phyloP scores from a whole-genome alignment of 1,139 yeast species.

The Kluyveromyces sp. region DNA sequence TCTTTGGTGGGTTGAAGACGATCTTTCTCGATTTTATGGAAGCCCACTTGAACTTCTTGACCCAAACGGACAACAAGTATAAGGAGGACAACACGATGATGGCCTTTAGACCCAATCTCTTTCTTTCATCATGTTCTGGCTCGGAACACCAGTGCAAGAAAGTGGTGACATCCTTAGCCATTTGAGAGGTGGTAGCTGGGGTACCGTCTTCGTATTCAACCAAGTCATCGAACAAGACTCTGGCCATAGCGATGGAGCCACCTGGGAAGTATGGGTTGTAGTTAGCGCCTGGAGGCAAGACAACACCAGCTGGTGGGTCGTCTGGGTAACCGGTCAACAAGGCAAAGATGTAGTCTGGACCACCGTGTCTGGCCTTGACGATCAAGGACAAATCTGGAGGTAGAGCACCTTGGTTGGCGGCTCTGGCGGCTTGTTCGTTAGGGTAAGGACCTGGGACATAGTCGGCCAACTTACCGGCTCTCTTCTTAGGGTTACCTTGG shows the following conservation, averaged over 20 bases:
- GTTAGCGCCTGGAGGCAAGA: slow-evolving; percentile 86
- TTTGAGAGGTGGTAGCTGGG: slow-evolving; percentile 95
- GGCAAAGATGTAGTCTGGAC: slow-evolving; percentile 88
- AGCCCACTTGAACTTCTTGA: slow-evolving; percentile 98
- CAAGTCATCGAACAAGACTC: slow-evolving; percentile 92
- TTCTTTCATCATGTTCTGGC: slow-evolving; percentile 98
- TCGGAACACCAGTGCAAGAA: slow-evolving; percentile 98
- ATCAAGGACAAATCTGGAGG: slow-evolving; percentile 98
- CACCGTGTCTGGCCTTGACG: slow-evolving; percentile 99
- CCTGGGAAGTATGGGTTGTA: slow-evolving; percentile 99
- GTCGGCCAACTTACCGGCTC: slow-evolving; percentile 97
- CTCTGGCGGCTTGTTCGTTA: slow-evolving; percentile 98
- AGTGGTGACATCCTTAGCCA: slow-evolving; percentile 96
- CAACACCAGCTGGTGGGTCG: slow-evolving; percentile 97
- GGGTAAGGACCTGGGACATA: slow-evolving; percentile 92
- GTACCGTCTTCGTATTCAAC: slow-evolving; percentile 99
- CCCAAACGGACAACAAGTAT: slow-evolving; percentile 81
- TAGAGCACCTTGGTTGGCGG: slow-evolving; percentile 97
- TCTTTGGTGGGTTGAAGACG: slow-evolving; percentile 85
- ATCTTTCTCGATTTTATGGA: slow-evolving; percentile 93
- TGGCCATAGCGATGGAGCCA: slow-evolving; percentile 98
- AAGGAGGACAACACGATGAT: slow-evolving; percentile 70
- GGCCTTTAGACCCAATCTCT: slow-evolving; percentile 94
- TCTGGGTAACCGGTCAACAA: slow-evolving; percentile 98
- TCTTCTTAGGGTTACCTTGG: slow-evolving; percentile 96